phyloP scores from a whole-genome alignment of 176 grass and related monocot species.

The Zoysia japonica region DNA sequence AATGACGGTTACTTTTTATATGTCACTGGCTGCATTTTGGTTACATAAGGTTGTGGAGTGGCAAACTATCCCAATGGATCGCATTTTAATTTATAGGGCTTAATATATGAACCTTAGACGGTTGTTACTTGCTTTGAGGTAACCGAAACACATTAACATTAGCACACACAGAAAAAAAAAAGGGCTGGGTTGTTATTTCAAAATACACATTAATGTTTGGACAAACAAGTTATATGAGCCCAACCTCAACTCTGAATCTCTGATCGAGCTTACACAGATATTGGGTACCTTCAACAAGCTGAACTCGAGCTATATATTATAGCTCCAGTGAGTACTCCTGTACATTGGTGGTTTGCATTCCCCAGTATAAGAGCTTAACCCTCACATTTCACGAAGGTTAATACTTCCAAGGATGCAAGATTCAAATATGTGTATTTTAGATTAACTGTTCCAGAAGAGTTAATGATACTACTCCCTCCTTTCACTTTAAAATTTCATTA shows the following conservation, averaged over 20 bases:
- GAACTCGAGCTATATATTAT: background rate
- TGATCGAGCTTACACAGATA: background rate
- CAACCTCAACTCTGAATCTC: background rate
- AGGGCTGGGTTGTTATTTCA: no score
- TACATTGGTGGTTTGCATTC: background rate
- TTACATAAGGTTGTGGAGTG: background rate
- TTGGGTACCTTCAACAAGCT: background rate
- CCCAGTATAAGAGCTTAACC: background rate
- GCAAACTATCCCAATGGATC: background rate
- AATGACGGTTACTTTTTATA: background rate
- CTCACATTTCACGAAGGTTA: background rate
- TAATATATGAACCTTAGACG: background rate
- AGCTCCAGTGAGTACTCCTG: background rate
- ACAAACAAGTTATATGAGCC: background rate
- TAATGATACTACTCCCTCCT: no score
- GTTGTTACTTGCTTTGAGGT: background rate
- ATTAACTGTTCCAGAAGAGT: background rate
- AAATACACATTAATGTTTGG: background rate
- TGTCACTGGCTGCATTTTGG: background rate
- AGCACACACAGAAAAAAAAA: no score
- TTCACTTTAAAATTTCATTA: no score
- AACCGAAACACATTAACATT: background rate
- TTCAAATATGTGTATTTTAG: slow-evolving; percentile 1
- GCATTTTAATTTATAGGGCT: background rate
- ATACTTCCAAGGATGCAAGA: background rate